Base-by-base conservation (phyloP, 1,139 yeast species). In the Blastobotrys buckinghamii region DNA sequence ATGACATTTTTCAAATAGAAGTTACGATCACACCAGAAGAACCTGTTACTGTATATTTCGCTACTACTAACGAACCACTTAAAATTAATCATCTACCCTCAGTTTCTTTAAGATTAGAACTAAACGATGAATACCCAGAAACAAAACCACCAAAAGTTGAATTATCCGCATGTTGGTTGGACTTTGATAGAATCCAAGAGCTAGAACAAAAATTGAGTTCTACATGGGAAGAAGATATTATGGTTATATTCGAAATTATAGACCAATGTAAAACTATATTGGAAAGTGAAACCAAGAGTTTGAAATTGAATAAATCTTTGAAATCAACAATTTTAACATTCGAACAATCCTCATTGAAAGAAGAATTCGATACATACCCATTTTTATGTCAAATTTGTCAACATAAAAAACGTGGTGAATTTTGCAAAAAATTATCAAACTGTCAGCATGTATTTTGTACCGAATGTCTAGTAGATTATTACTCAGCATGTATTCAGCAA, bases 351-450 rank as follows among this genome's bases (percentile, higher is more conserved):
- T 64, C 65, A 0, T 51, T 61, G n/a, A 53, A 59, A 19, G 54
- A 61, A 1, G 65, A 67, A 16, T 77, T 78, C 55, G 57, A 71
- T 6, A 49, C 55, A 12, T 60, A 63, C 30, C 71, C 82, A 1
- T 80, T 73, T 56, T 58, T 66, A 1, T 83, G 89, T 60, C 78
- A 76, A 17, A 81, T 82, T 1, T 82, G 89, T 56, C 81, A 79
- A 57, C 73, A 70, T 34, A 72, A 69, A 38, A 66, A 66, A 48
- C 76, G 75, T 53, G 89, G 90, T 1, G 45, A 48, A 0, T 53
- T 60, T 2, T 74, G 79, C 59, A 68, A 73, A 7, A 54, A 63
- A 50, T 67, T 82, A 44, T 70, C 70, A 0, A 60, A 62, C 0
- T 79, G 85, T 56, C 65, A 64, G 2, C 88, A 82, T 58, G 68